These are phyloP conservation scores for Talaromyces islandicus DNA, from an alignment of 2,329 filamentous ascomycete species.

Conservation along the genomic window DNA sequence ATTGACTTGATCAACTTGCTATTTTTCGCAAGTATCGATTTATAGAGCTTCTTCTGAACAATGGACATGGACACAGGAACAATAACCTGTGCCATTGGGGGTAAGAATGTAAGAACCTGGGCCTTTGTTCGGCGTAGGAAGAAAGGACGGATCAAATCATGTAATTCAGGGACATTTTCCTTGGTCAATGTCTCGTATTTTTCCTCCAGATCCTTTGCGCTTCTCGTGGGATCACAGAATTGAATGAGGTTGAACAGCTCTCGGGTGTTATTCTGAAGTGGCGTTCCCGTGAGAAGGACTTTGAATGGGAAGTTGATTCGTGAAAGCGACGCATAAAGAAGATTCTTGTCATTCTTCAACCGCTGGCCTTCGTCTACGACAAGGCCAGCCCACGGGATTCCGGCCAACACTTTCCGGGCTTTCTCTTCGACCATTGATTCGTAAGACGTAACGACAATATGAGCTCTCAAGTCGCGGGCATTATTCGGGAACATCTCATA, in stretches of 20 bases:
- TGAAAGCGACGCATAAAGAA: slow-evolving; percentile 69
- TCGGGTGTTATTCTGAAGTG: slow-evolving; percentile 75
- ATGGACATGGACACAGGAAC: slow-evolving; percentile 92
- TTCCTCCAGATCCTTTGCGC: slow-evolving; percentile 68
- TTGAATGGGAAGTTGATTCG: slow-evolving; percentile 75
- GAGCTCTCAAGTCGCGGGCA: slow-evolving; percentile 67
- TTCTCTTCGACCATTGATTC: slow-evolving; percentile 74
- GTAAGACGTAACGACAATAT: slow-evolving; percentile 92
- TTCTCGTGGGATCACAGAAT: slow-evolving; percentile 69
- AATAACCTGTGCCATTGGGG: slow-evolving; percentile 91
- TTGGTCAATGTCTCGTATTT: slow-evolving; percentile 73
- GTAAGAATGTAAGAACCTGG: slow-evolving; percentile 83
- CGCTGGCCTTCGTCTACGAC: slow-evolving; percentile 94
- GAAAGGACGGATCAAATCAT: slow-evolving; percentile 71
- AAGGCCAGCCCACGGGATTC: slow-evolving; percentile 76
- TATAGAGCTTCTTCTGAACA: slow-evolving; percentile 89
- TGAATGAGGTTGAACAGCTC: slow-evolving; percentile 96
- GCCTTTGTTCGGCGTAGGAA: slow-evolving; percentile 77
- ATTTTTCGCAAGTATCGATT: slow-evolving; percentile 87
- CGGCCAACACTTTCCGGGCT: slow-evolving; percentile 59
- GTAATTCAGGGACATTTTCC: slow-evolving; percentile 74
- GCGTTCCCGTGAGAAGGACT: slow-evolving; percentile 79
- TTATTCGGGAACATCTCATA: slow-evolving; percentile 74
- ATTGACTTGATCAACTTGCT: slow-evolving; percentile 83
- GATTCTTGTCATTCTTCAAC: slow-evolving; percentile 84